Base-by-base conservation (phyloP, 1,139 yeast species). In the Eremothecium sinecaudum region DNA sequence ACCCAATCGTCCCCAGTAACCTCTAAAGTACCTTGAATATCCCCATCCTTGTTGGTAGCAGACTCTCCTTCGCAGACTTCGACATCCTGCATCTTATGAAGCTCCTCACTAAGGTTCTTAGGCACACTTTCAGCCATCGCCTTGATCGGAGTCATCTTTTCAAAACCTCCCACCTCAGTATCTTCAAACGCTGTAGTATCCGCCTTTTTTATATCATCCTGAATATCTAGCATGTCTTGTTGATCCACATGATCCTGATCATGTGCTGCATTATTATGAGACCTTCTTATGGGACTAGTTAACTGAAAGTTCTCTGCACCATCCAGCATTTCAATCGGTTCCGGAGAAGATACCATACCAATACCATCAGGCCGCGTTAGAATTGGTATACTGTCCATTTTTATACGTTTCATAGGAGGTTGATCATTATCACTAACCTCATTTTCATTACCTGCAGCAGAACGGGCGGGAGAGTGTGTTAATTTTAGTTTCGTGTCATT, bases 211-310 rank as follows among this genome's bases (percentile, higher is more conserved):
- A 73, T 70, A 51, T 74, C 75, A 48, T 74, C 79, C 26, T 75
- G 67, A 48, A 74, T 80, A 36, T 75, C 53, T 39, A 72, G 74
- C 5, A 62, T 50, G 5, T 73, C 50, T 45, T 67, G 65, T 14
- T 18, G 23, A 14, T 27, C 30, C n/a, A 27, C 30, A 10, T 14
- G 19, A 14, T 27, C 30, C 12, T 17, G 30, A 18, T 27, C 30
- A 6, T 27, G 15, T 4, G 21, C 20, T 13, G 12, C 14, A 12
- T 23, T 23, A 7, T 12, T 12, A 8, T 23, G 25, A 41, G 62
- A 58, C 26, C 53, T 59, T 32, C 50, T 52, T 18, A 28, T 15
- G 9, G 32, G 32, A 15, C 32, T 28, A 11, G 32, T 28, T 16
- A 28, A 20, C 16, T 11, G n/a, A 4, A 36, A 24, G 6, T 14